These are phyloP conservation scores for Xerophyta viscosa DNA, from an alignment of 106 monocot species.

Conservation along the genomic window DNA sequence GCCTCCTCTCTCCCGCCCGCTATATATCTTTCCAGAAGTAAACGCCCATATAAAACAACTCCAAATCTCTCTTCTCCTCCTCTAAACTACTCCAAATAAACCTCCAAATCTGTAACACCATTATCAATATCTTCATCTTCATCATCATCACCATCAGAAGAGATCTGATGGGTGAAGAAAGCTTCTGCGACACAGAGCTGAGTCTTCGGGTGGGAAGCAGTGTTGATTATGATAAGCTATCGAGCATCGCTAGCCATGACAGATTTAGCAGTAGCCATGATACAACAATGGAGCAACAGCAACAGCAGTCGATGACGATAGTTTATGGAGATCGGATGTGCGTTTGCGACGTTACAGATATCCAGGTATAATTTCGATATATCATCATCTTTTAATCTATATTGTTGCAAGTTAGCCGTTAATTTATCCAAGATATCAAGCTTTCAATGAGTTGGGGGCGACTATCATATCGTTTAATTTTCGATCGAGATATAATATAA, in stretches of 20 bases:
- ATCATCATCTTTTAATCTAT: background rate
- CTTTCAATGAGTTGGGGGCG: too few species aligned
- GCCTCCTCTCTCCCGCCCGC: background rate
- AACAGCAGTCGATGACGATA: constrained; percentile 3
- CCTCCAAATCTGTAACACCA: too few species aligned
- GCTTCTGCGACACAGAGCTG: too few species aligned
- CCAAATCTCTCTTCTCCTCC: background rate
- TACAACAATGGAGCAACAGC: background rate
- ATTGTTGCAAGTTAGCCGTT: too few species aligned
- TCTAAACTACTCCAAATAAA: too few species aligned
- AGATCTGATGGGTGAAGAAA: too few species aligned
- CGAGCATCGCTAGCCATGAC: background rate
- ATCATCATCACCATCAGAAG: too few species aligned
- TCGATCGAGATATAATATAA: too few species aligned
- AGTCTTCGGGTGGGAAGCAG: too few species aligned
- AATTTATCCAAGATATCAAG: too few species aligned
- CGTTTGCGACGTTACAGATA: constrained; percentile 9
- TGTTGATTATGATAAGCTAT: background rate
- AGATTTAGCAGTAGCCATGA: background rate
- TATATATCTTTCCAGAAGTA: background rate
- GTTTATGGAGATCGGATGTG: constrained; percentile 7
- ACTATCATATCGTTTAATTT: too few species aligned
- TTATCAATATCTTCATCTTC: too few species aligned
- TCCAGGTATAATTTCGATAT: constrained; percentile 1
- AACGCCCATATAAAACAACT: background rate